Percentiles rank a stretch among this genome's conserved stretches.
Evolutionary conservation across 169 alveolate genomes (phyloP).

Genomic region (Plasmodium blacklocki): DNA sequence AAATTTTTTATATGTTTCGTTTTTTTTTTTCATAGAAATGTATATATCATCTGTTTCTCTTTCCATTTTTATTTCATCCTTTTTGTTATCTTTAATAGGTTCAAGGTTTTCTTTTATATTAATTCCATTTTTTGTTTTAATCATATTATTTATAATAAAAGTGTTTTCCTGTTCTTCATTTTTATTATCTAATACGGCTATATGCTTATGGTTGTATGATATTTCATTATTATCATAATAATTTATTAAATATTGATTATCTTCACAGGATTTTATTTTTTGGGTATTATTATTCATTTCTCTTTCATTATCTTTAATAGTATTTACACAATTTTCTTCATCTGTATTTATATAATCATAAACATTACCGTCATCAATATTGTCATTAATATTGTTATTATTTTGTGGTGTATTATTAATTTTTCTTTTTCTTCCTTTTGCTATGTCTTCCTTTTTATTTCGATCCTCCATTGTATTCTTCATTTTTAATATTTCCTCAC

Average conservation of each 20-base stretch:
- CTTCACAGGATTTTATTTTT: too few relatives aligned
- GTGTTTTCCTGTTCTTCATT: background rate
- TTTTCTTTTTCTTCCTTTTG: too few relatives aligned
- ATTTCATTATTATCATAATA: background rate
- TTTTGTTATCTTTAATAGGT: background rate
- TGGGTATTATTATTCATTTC: background rate
- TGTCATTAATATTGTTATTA: conserved; percentile 4
- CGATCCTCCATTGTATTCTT: too few relatives aligned
- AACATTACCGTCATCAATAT: background rate
- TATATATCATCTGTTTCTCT: conserved; percentile 26
- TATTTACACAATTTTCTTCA: background rate
- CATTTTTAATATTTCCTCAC: too few relatives aligned
- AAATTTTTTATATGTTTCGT: conserved; percentile 63
- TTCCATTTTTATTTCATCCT: conserved; percentile 14
- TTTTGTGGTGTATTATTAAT: too few relatives aligned
- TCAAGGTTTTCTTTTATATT: background rate
- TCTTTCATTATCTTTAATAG: background rate
- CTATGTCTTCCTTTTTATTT: too few relatives aligned
- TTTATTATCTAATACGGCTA: background rate
- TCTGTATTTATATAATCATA: background rate
- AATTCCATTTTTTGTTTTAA: background rate
- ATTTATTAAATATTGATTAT: too few relatives aligned
- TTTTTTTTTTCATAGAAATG: conserved; percentile 45
- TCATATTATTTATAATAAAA: background rate
- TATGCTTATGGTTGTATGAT: background rate